Evolutionary conservation across 495 filamentous ascomycete species (phyloP), one percentile per base, ranked within the genome.

Genomic region (Hypoxylon fuscum): DNA sequence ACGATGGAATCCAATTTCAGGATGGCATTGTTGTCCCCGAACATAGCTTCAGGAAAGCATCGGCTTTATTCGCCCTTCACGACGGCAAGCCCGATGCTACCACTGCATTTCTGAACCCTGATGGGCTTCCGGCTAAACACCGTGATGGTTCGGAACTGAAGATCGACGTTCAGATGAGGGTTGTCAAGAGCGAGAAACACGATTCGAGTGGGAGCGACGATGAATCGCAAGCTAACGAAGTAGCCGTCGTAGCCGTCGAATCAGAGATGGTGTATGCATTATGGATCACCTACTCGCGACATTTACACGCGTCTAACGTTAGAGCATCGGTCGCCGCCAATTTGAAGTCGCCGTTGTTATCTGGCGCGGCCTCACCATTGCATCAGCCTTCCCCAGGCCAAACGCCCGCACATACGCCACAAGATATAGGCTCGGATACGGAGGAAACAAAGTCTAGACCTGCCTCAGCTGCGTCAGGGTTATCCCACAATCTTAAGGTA

Each of bases 1-100:
- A 97, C 68, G 94, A 98, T 62, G 84, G 90, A 37, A 81, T 97
- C 44, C 78, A 82, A 18, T 80, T 97, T 15, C 83, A 88, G 12
- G 96, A 98, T 72, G 96, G 95, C n/a, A 92, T 98, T 50, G 93
- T 98, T 23, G 88, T 98, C 48, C 96, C 95, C 4, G 95, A 98
- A 74, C 91, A 96, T 71, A 95, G 89, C 57, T 98, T 98, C 73
- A 86, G 96, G 32, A 89, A 93, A 48, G 96, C 95, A 11, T 83
- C 91, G 61, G 91, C 90, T 1, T 82, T 96, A 43, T 83, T 96
- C 12, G 88, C 91, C 4, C 77, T 97, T 42, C 85, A 90, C 44
- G 90, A 97, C 64, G 91, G 88, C 15, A 90, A 87, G 35, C 84
- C 87, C 25, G 85, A 90, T 68, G 90, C 91, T 6, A 88, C 91